Percentiles rank a stretch among this genome's conserved stretches.
Conservation (phyloP, 305 asterid species). For the Andrographis paniculata region DNA sequence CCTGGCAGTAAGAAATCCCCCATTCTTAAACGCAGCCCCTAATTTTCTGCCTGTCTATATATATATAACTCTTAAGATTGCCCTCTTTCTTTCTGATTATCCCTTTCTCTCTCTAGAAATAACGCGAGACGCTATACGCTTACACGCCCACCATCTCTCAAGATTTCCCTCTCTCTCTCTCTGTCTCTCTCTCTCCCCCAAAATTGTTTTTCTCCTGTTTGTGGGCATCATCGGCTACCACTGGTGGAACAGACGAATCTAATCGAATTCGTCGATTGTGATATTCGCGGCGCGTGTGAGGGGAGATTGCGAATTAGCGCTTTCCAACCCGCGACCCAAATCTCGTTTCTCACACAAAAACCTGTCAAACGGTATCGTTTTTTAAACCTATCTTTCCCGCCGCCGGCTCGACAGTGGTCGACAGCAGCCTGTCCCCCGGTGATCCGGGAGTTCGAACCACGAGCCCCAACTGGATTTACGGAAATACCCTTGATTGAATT, state of each 20-base stretch:
- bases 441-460: conserved; percentile 27
- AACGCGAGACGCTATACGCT: conserved; percentile 8
- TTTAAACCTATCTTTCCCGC: conserved; percentile 53
- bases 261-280: conserved; percentile 33
- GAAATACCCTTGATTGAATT: conserved; percentile 36
- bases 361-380: conserved; percentile 36
- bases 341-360: conserved; percentile 3
- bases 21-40: conserved; percentile 16
- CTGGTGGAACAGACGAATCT: conserved; percentile 28
- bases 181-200: conserved; percentile 7
- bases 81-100: conserved; percentile 15
- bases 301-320: conserved; percentile 12
- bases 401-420: conserved; percentile 38
- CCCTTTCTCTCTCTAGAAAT: conserved; percentile 19
- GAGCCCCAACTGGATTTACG: conserved; percentile 25
- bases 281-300: conserved; percentile 16
- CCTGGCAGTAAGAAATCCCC: conserved; percentile 12
- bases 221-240: conserved; percentile 40
- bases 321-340: conserved; percentile 11
- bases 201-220: conserved; percentile 14
- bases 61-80: conserved; percentile 13
- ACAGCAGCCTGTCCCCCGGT: conserved; percentile 23
- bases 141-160: background rate
- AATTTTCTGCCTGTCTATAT: conserved; percentile 6
- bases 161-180: conserved; percentile 1